Conservation (phyloP, 306 rosid genomes). For the Canavalia ensiformis region DNA sequence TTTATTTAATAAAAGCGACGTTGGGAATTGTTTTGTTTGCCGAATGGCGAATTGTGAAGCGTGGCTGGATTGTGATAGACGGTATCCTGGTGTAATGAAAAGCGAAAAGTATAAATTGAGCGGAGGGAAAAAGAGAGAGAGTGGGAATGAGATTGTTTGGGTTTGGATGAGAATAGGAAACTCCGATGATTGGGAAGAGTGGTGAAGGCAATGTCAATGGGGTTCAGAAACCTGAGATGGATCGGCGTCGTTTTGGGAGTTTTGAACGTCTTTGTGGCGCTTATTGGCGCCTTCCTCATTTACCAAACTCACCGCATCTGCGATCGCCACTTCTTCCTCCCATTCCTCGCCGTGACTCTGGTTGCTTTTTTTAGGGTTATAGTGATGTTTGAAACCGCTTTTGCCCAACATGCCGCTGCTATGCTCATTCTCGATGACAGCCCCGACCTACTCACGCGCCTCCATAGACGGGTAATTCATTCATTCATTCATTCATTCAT, state of each 20-base stretch:
- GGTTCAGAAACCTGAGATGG: slow-evolving; percentile 48
- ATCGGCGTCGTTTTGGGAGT: slow-evolving; percentile 47
- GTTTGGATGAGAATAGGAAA: no score
- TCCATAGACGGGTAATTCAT: slow-evolving; percentile 62
- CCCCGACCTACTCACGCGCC: slow-evolving; percentile 52
- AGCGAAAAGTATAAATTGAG: no score
- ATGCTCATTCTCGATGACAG: slow-evolving; percentile 55
- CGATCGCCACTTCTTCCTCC: slow-evolving; percentile 43
- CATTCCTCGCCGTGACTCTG: slow-evolving; percentile 51
- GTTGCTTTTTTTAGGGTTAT: slow-evolving; percentile 56
- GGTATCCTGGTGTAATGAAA: no score
- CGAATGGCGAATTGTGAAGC: no score
- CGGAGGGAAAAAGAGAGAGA: no score
- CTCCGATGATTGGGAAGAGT: no score
- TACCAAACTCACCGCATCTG: slow-evolving; percentile 47
- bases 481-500: no score
- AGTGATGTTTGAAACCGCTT: slow-evolving; percentile 64
- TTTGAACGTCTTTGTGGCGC: slow-evolving; percentile 49
- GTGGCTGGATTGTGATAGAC: no score
- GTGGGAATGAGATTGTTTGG: no score
- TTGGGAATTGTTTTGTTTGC: no score
- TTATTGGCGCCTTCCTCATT: slow-evolving; percentile 54
- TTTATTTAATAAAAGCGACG: no score
- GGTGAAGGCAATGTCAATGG: neutral
- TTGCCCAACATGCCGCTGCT: slow-evolving; percentile 77